Evolutionary conservation across 441 rosid genomes (phyloP), one percentile per base, ranked within the genome.

Genomic region (Jatropha podagrica): DNA sequence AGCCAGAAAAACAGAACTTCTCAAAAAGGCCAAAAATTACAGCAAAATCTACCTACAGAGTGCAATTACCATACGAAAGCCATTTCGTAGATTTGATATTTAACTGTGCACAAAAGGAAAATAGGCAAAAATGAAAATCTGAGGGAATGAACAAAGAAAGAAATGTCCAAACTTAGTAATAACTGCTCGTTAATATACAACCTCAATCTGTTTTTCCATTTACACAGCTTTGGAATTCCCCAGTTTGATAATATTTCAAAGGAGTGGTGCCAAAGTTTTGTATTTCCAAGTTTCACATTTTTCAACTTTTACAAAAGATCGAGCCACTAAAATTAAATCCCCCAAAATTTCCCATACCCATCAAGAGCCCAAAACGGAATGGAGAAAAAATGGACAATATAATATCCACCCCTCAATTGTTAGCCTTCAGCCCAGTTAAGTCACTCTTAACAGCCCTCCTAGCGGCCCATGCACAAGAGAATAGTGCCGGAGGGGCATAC

Each of bases 301-400:
- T 58, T 46, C 60, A 77, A 32, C 60, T 77, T 79, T 76, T 83
- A 84, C 83, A 79, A 55, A 77, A 62, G 46, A 68, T 51, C 59
- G 40, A 67, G 68, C 55, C 66, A 65, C 23, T 17, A 18, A n/a
- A 72, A 79, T 68, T 7, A 74, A 68, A 61, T 72, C 83, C 87
- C 84, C 77, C 79, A 73, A 65, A 65, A 75, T 67, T 81, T 75
- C 73, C 78, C 76, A 74, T 64, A 61, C 68, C 66, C 61, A 68
- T 41, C 48, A 68, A 41, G 49, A 46, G 72, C 83, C 77, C 77
- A 77, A 69, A 48, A 67, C 20, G 62, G 77, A 73, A 54, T 75
- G 83, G 69, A 61, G 68, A 62, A 78, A 23, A 65, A 80, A 77
- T 74, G 78, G 77, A 73, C 77, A 76, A 58, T 54, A 86, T 72